Percentiles rank a stretch among this genome's conserved stretches.
phyloP scores from a whole-genome alignment of 1,139 yeast genomes.

The Candida frijolesensis region DNA sequence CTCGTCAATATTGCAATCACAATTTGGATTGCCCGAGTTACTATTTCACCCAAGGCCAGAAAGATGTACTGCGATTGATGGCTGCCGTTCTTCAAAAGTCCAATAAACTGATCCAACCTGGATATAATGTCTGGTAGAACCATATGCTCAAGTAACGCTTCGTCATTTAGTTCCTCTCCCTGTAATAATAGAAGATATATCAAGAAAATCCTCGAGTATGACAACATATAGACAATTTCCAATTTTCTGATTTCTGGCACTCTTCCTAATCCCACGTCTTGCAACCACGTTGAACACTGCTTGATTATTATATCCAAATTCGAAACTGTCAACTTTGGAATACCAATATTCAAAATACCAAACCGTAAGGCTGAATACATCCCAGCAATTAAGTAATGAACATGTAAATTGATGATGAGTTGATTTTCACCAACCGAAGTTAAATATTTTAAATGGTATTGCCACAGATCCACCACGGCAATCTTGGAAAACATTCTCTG shows the following conservation, averaged over 20 bases:
- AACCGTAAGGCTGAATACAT: conserved; percentile 26
- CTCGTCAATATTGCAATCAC: conserved; percentile 39
- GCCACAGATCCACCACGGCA: conserved; percentile 27
- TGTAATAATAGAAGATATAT: conserved; percentile 37
- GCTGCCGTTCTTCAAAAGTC: conserved; percentile 16
- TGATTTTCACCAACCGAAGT: conserved; percentile 21
- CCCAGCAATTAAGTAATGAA: conserved; percentile 33
- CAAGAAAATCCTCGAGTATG: conserved; percentile 33
- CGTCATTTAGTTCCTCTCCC: conserved; percentile 33
- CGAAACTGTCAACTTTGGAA: conserved; percentile 25
- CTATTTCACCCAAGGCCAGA: conserved; percentile 32
- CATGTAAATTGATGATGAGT: conserved; percentile 25
- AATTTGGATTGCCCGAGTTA: conserved; percentile 37
- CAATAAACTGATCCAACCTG: conserved; percentile 21
- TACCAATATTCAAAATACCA: conserved; percentile 27
- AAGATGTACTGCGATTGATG: conserved; percentile 27
- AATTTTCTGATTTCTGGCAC: conserved; percentile 20
- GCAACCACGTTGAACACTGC: conserved; percentile 30
- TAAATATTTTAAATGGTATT: conserved; percentile 29
- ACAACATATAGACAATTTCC: conserved; percentile 32
- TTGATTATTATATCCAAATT: conserved; percentile 24
- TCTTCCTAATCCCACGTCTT: conserved; percentile 21
- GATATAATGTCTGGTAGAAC: conserved; percentile 26
- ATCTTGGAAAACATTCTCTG: conserved; percentile 24
- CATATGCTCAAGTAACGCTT: conserved; percentile 20